A percentile compares a stretch with the other conserved stretches of the same genome.
phyloP scores from a whole-genome alignment of 2,329 filamentous ascomycete genomes.

The Venturia pyrina region DNA sequence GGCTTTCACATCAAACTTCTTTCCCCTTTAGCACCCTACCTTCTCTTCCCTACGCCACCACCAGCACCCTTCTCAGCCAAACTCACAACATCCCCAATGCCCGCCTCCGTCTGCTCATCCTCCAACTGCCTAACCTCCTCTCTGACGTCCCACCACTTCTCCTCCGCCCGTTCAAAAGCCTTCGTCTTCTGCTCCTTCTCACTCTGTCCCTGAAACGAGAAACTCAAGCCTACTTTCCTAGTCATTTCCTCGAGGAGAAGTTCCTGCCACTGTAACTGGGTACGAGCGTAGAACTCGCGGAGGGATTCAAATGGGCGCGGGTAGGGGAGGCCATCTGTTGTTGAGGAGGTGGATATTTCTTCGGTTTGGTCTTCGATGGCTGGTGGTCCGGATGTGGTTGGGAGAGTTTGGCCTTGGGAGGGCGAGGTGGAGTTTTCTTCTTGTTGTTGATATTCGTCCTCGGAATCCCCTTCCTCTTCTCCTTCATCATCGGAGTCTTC shows the following conservation, averaged over 20 bases:
- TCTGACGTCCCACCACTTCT: conserved; percentile 97
- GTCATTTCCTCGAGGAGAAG: conserved; percentile 67
- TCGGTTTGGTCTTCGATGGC: conserved; percentile 35
- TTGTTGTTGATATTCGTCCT: conserved; percentile 39
- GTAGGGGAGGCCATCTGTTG: conserved; percentile 66
- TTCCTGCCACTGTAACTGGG: conserved; percentile 84
- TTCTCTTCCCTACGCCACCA: conserved; percentile 30
- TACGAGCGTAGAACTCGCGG: conserved; percentile 84
- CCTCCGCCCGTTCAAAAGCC: conserved; percentile 84
- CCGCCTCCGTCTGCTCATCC: conserved; percentile 90
- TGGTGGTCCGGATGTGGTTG: conserved; percentile 13
- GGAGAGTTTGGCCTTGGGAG: conserved; percentile 44
- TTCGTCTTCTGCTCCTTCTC: conserved; percentile 89
- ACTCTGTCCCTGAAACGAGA: conserved; percentile 32
- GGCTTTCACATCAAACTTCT: background rate
- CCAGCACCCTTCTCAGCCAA: conserved; percentile 60
- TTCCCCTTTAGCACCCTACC: conserved; percentile 14
- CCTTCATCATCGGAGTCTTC: conserved; percentile 40
- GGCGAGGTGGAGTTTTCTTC: conserved; percentile 26
- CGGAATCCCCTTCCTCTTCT: conserved; percentile 36
- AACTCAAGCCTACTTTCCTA: conserved; percentile 30
- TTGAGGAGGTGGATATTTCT: conserved; percentile 42
- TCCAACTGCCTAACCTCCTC: conserved; percentile 88
- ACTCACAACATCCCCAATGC: conserved; percentile 89
- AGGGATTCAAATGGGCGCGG: conserved; percentile 76